Evolutionary conservation across 495 filamentous ascomycete genomes (phyloP), one percentile per base, ranked within the genome.

Genomic region (Aspergillus baeticus): DNA sequence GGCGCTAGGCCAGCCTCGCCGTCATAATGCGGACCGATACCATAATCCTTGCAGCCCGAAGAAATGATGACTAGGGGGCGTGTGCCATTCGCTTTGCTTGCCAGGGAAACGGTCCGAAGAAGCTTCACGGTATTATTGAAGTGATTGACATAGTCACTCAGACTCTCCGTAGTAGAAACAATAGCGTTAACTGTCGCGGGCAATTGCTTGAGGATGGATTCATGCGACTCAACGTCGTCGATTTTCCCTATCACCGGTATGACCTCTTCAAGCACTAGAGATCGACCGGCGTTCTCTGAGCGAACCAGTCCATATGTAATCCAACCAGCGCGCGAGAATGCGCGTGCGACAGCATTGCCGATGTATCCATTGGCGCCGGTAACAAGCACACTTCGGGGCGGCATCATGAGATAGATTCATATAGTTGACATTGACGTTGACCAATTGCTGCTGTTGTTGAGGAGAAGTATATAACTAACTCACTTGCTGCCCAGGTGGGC

Each of bases 301-400:
- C 52, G 58, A 10, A 51, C 35, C 0, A 60, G 52, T 4, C 52
- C 58, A 22, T 60, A 55, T 11, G 47, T 55, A 11, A 22, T 47
- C 58, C 52, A 60, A 4, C 58, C 58, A 7, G 58, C 58, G 22
- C 58, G 46, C 10, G 42, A 29, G 52, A 60, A 60, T 13, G 58
- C 58, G 17, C 46, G 38, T 14, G 52, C 52, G 10, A 56, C 58
- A 17, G 52, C 58, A 21, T 56, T 60, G 47, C 58, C 51, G 39
- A 63, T 63, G 29, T 59, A 60, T 39, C 57, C 58, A 20, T 58
- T 60, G 10, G 61, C 58, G 33, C 58, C 46, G 34, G 58, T 60
- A 10, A 60, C 39, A 26, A 60, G 53, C 26, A 50, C 57, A 1
- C 45, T 50, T n/a, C 13, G 18, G n/a, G 20, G 47, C 6, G 47